Evolutionary conservation across 305 asterid species (phyloP).

Genomic region (Fraxinus ornus): DNA sequence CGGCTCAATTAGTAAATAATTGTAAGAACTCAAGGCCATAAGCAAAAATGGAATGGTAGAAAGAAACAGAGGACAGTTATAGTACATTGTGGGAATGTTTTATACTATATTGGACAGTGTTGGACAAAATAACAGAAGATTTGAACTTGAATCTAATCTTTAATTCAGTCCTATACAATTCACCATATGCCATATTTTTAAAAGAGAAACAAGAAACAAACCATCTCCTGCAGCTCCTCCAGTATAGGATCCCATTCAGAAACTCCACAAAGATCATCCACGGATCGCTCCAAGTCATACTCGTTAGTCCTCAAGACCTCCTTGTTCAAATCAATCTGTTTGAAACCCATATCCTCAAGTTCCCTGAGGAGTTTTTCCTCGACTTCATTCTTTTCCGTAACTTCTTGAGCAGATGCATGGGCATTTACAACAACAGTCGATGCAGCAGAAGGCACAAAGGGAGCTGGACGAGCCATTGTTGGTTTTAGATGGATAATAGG

Average conservation of each 20-base stretch:
- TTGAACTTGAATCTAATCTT: background rate
- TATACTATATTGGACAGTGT: background rate
- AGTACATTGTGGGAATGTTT: background rate
- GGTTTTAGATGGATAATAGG: conserved; percentile 47
- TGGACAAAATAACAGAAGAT: background rate
- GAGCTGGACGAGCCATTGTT: conserved; percentile 1
- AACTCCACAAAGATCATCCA: conserved; percentile 70
- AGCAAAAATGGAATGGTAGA: background rate
- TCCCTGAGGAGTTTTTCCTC: conserved; percentile 62
- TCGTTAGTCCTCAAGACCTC: conserved; percentile 63
- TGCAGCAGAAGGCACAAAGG: conserved; percentile 6
- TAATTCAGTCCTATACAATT: background rate
- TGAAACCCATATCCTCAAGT: conserved; percentile 83
- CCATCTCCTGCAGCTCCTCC: conserved; percentile 83
- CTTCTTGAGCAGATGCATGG: conserved; percentile 27
- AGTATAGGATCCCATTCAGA: conserved; percentile 79
- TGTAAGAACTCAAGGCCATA: background rate
- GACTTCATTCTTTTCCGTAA: conserved; percentile 15
- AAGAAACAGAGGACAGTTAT: background rate
- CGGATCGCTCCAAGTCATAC: conserved; percentile 63
- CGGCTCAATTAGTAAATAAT: background rate
- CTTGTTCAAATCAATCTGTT: conserved; percentile 66
- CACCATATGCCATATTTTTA: background rate
- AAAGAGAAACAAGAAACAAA: conserved; percentile 24
- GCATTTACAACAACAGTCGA: conserved; percentile 14